Conservation (phyloP, 2,329 filamentous ascomycete species). For the Epichloe glyceriae region DNA sequence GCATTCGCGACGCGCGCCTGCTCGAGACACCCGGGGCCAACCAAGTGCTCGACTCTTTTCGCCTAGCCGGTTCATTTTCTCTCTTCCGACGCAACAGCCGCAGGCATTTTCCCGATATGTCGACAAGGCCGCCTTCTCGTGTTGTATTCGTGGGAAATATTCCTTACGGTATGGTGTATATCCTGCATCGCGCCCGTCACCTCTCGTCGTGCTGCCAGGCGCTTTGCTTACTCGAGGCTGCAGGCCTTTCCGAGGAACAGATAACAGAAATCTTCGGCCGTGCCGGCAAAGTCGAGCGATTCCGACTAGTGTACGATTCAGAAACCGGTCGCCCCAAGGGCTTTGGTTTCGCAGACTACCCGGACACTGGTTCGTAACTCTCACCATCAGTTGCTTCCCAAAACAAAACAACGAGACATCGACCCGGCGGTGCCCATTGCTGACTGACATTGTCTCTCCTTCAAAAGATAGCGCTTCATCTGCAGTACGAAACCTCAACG, state of each 20-base stretch:
- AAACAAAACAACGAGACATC: neutral
- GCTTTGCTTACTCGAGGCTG: constrained; percentile 10
- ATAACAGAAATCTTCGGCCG: constrained; percentile 88
- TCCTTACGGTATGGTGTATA: constrained; percentile 49
- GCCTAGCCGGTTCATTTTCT: neutral
- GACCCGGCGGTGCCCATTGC: neutral
- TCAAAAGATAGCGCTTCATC: constrained; percentile 64
- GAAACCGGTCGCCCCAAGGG: constrained; percentile 92
- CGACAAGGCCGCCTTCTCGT: constrained; percentile 59
- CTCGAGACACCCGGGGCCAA: neutral
- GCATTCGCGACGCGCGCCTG: neutral
- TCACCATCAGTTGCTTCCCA: neutral
- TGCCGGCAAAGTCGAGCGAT: constrained; percentile 81
- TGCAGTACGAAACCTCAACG: constrained; percentile 88
- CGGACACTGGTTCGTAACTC: constrained; percentile 57
- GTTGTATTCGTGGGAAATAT: constrained; percentile 81
- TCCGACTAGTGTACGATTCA: constrained; percentile 87
- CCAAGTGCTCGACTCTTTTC: neutral
- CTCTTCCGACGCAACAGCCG: neutral
- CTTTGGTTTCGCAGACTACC: constrained; percentile 93
- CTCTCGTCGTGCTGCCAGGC: neutral
- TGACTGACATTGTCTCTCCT: constrained; percentile 8
- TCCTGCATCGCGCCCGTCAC: neutral
- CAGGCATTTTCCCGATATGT: constrained; percentile 33
- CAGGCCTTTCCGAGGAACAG: constrained; percentile 89